phyloP scores from a whole-genome alignment of 805 yeast species.

The Metschnikowia colocasiae region DNA sequence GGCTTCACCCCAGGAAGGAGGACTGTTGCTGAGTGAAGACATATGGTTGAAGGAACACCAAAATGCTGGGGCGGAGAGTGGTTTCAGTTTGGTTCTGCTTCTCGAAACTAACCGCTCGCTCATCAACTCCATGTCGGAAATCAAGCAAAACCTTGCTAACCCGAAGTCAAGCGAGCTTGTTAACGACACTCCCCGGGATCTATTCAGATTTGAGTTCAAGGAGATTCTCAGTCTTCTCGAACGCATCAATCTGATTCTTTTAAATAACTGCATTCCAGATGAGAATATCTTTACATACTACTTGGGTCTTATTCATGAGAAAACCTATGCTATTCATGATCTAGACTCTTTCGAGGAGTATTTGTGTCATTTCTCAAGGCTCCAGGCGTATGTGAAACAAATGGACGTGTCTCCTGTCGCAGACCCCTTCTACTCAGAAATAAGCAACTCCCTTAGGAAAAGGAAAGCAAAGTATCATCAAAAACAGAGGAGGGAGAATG shows the following conservation, averaged over 20 bases:
- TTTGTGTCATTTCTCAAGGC: constrained; percentile 12
- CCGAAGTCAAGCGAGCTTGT: constrained; percentile 1
- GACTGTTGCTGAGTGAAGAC: not conserved
- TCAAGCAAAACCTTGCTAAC: not conserved
- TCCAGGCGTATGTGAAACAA: constrained; percentile 5
- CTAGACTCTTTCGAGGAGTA: constrained; percentile 17
- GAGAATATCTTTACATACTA: constrained; percentile 31
- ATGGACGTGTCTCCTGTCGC: not conserved
- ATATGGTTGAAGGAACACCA: not conserved
- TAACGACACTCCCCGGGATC: constrained; percentile 12
- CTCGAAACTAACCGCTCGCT: constrained; percentile 2
- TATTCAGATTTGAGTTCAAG: constrained; percentile 8
- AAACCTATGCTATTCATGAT: constrained; percentile 10
- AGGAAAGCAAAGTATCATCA: not conserved
- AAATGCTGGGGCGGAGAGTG: not conserved
- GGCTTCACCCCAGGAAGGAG: not conserved
- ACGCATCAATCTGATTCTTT: constrained; percentile 12
- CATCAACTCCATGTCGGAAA: constrained; percentile 1
- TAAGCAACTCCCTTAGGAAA: not conserved
- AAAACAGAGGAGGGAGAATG: not conserved
- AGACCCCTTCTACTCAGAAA: not conserved
- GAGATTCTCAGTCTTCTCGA: constrained; percentile 11
- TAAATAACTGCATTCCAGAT: constrained; percentile 17
- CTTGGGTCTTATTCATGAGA: constrained; percentile 22
- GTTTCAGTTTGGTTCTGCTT: not conserved